Base-by-base conservation (phyloP, 345 rosid genomes). In the Boechera stricta region DNA sequence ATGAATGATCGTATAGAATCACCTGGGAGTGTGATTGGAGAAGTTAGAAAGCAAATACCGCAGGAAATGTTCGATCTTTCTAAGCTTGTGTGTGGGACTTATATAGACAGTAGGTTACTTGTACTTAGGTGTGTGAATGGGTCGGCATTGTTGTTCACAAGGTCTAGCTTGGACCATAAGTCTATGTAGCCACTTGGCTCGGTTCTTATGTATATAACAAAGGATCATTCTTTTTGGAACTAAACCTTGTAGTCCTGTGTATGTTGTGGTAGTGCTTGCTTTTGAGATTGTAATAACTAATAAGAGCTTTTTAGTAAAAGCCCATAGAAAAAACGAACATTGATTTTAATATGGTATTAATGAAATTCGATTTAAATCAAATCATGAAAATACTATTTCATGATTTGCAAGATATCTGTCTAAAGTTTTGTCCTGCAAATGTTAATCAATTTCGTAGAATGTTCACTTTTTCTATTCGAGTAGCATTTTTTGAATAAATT, bases 31-130 rank as follows among this genome's bases (percentile, higher is more conserved):
- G 83, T 88, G 47, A 77, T 90, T 72, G 85, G 83, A 47, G 97
- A 95, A 86, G 88, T 89, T 67, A 78, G 96, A 10, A 86, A 77
- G 18, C 91, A 90, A 45, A 70, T 89, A 4, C 98, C 97, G 0
- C 95, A 90, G 2, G 98, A 92, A 74, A 88, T 94, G 88, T 94
- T 94, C 45, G 96, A 92, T 77, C 49, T 90, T 72, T 90, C 94
- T 0, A 90, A 84, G 75, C 80, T 94, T 55, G 95, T 90, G 3
- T 94, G 97, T 38, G 97, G 98, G 57, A 89, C 97, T 6, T 92
- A 85, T 38, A 72, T 92, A 2, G 98, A 94, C 65, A 77, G 90
- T 5, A 86, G 98, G 77, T 81, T 90, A 66, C 88, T 92, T 15
- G 89, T 90, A 57, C 87, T 92, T 24, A 87, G 97, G 2, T 86